A percentile compares a stretch with the other conserved stretches of the same genome.
These are phyloP conservation scores for Cladosporium oxysporum DNA, from an alignment of 2,329 filamentous ascomycete genomes.

Conservation along the genomic window DNA sequence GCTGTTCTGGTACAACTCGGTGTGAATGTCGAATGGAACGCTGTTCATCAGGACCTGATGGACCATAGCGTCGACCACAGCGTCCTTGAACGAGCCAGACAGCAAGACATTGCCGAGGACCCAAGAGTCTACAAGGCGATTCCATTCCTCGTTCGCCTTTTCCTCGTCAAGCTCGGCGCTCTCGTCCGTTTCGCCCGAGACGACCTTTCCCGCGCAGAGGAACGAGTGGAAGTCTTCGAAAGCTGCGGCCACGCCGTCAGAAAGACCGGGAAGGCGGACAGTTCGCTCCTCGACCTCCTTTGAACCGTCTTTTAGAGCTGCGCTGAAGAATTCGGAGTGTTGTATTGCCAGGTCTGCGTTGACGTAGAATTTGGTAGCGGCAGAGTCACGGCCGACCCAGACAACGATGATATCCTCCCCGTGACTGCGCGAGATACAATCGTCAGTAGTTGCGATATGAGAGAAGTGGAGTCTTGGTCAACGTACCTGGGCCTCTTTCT, in stretches of 20 bases:
- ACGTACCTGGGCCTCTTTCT: not conserved
- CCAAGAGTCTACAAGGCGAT: not conserved
- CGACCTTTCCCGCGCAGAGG: not conserved
- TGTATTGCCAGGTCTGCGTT: not conserved
- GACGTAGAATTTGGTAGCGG: not conserved
- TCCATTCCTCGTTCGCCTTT: not conserved
- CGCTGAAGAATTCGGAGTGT: not conserved
- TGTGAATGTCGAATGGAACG: not conserved
- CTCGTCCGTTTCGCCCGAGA: not conserved
- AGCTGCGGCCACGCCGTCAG: not conserved
- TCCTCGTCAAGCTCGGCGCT: not conserved
- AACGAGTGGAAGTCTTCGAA: not conserved
- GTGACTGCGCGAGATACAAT: not conserved
- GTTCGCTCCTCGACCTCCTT: not conserved
- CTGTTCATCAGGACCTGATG: not conserved
- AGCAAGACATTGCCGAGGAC: not conserved
- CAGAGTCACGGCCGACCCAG: not conserved
- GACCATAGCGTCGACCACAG: not conserved
- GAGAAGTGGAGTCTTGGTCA: not conserved
- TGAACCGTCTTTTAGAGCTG: not conserved
- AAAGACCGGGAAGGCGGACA: not conserved
- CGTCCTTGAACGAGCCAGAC: slow-evolving; percentile 1
- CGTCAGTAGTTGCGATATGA: not conserved
- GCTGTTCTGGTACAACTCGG: not conserved
- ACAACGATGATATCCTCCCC: not conserved